These are phyloP conservation scores for Exophiala sp. DNA, from an alignment of 2,329 filamentous ascomycete genomes.

Conservation along the genomic window DNA sequence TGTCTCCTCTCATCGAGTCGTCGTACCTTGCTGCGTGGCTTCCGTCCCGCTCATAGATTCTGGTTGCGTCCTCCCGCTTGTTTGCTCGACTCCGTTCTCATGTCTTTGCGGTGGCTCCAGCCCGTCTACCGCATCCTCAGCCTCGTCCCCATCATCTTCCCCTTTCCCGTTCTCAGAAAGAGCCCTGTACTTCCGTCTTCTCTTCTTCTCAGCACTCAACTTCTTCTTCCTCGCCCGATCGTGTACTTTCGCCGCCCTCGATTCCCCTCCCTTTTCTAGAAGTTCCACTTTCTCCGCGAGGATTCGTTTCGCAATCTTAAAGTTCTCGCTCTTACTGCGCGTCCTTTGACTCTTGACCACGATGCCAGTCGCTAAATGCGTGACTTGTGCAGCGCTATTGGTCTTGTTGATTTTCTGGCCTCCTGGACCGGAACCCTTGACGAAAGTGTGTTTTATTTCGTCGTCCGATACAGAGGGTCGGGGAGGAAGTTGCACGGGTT, in stretches of 20 bases:
- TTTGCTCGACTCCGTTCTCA: no score
- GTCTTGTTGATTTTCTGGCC: conserved; percentile 99
- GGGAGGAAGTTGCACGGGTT: conserved; percentile 56
- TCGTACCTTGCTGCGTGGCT: no score
- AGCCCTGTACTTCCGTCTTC: conserved; percentile 42
- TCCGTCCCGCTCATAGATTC: no score
- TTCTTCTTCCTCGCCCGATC: conserved; percentile 68
- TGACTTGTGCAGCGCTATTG: conserved; percentile 87
- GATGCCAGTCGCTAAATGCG: conserved; percentile 82
- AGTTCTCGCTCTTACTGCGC: conserved; percentile 79
- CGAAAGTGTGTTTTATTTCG: conserved; percentile 78
- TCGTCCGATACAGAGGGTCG: conserved; percentile 66
- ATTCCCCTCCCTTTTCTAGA: conserved; percentile 67
- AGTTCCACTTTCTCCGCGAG: conserved; percentile 76
- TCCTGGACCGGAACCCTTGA: conserved; percentile 88
- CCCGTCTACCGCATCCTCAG: conserved; percentile 8
- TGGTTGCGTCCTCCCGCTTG: no score
- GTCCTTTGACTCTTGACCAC: conserved; percentile 94
- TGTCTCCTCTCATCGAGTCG: no score
- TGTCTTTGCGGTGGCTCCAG: no score
- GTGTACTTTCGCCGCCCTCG: conserved; percentile 76
- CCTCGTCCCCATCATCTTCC: conserved; percentile 11
- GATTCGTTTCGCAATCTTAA: conserved; percentile 75
- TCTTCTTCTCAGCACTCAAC: conserved; percentile 44
- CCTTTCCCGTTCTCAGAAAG: conserved; percentile 32